Evolutionary conservation across 805 yeast species (phyloP).

Genomic region (Kluyveromyces nonfermentans): DNA sequence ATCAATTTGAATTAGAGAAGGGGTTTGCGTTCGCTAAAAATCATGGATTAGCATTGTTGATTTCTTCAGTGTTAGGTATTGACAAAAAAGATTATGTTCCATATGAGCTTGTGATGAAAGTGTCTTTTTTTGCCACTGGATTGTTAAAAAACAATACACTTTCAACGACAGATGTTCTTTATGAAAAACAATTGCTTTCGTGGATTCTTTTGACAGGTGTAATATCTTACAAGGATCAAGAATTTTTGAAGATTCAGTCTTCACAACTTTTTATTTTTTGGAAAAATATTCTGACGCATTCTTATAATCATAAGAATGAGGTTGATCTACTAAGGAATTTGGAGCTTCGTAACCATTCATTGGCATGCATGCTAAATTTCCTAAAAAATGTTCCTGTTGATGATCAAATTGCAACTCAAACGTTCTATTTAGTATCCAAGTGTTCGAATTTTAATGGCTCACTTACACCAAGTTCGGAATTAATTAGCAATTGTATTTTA

Average conservation of each 20-base stretch:
- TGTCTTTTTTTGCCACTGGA: slow-evolving; percentile 37
- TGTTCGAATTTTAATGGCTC: slow-evolving; percentile 28
- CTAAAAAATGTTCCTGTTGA: slow-evolving; percentile 34
- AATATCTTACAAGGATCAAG: slow-evolving; percentile 46
- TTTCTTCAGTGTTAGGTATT: slow-evolving; percentile 29
- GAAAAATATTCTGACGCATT: slow-evolving; percentile 48
- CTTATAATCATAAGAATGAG: slow-evolving; percentile 33
- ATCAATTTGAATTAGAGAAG: slow-evolving; percentile 22
- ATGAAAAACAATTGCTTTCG: slow-evolving; percentile 35
- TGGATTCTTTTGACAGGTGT: slow-evolving; percentile 61
- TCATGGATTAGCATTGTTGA: slow-evolving; percentile 33
- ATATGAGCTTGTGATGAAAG: slow-evolving; percentile 34
- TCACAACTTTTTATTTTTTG: slow-evolving; percentile 54
- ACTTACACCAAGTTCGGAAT: slow-evolving; percentile 17
- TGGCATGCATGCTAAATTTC: slow-evolving; percentile 49
- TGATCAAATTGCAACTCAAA: slow-evolving; percentile 34
- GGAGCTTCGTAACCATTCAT: slow-evolving; percentile 48
- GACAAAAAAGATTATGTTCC: slow-evolving; percentile 37
- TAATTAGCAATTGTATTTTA: slow-evolving; percentile 25
- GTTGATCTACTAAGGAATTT: slow-evolving; percentile 32
- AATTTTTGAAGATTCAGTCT: slow-evolving; percentile 43
- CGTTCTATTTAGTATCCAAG: slow-evolving; percentile 42
- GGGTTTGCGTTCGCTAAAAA: slow-evolving; percentile 25
- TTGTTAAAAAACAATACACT: slow-evolving; percentile 33
- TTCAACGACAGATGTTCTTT: slow-evolving; percentile 24